phyloP scores from a whole-genome alignment of 176 grass and related monocot species.

The Eleusine coracana region DNA sequence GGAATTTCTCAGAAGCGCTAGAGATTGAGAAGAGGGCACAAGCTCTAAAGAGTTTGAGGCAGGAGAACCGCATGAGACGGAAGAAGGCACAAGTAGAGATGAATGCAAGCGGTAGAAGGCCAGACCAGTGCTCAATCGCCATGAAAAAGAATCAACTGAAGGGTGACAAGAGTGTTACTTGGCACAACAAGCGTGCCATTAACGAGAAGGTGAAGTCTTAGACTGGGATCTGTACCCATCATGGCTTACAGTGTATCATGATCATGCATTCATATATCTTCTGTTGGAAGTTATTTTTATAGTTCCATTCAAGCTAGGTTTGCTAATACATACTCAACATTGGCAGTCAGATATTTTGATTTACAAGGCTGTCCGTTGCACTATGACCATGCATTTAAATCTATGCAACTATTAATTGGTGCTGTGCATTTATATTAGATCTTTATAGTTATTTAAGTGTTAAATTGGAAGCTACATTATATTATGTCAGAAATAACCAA shows the following conservation, averaged over 20 bases:
- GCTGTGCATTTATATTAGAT: not conserved
- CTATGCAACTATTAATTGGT: constrained; percentile 10
- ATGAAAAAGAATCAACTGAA: constrained; percentile 75
- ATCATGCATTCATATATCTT: constrained; percentile 22
- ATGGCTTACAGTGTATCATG: constrained; percentile 20
- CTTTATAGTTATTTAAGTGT: not conserved
- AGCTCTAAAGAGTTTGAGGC: constrained; percentile 61
- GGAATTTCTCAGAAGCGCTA: constrained; percentile 90
- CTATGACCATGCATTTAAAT: not conserved
- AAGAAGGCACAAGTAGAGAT: constrained; percentile 79
- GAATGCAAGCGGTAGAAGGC: constrained; percentile 59
- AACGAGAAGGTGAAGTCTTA: constrained; percentile 75
- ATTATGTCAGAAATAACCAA: not conserved
- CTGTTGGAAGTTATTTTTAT: constrained; percentile 24
- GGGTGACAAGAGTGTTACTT: constrained; percentile 56
- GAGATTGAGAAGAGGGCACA: constrained; percentile 80
- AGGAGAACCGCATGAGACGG: constrained; percentile 94
- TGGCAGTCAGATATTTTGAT: constrained; percentile 34
- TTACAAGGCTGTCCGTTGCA: not conserved
- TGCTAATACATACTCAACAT: constrained; percentile 41
- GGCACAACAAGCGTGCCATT: constrained; percentile 64
- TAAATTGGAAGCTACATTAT: not conserved
- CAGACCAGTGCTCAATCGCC: constrained; percentile 62
- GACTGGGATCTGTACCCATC: constrained; percentile 25
- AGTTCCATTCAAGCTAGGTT: constrained; percentile 22